Base-by-base conservation (phyloP, 2,329 filamentous ascomycete genomes). In the Colletotrichum echinochloae region DNA sequence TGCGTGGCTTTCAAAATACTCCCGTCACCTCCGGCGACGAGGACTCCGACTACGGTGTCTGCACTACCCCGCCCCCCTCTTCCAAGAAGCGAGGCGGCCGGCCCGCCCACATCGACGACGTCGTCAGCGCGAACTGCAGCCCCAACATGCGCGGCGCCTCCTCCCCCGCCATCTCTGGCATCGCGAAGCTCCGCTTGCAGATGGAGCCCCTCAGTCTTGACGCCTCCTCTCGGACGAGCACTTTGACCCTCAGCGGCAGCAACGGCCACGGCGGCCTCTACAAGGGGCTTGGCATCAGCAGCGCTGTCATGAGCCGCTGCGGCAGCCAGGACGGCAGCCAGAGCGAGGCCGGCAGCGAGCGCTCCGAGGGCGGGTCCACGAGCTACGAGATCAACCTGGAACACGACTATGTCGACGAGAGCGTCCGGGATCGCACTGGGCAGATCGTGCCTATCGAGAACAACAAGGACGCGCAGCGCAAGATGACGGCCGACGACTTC, bases 401-500 rank as follows among this genome's bases (percentile, higher is more conserved):
- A 74, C 83, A 94, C 72, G 95, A 98, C 78, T 98, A 97, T 76
- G 87, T 94, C 71, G 96, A 93, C 79, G 88, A 89, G 76, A 89
- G 85, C 74, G 82, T 88, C 46, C 81, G 83, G 28, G 83, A 84
- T 62, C 82, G 81, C 60, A 78, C 81, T 46, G 79, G 79, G 65
- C 82, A 83, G 74, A 77, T 82, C 67, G 83, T 84, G 41, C 82
- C 82, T 7, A 77, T 87, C 54, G 89, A 90, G 74, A 87, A 88
- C 33, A 86, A 87, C 20, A 80, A 89, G 65, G 81, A 87, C 75
- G 77, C 85, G 76, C 79, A 85, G 72, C 90, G 93, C 73, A 98
- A 99, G 84, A 98, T 98, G 92, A 92, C 91, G 11, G 91, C 94
- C 2, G 89, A 91, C 14, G 96, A 99, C 79, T 99, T 99, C 79